These are phyloP conservation scores for Silene noctiflora DNA, from an alignment of 179 eudicot genomes.

Conservation along the genomic window DNA sequence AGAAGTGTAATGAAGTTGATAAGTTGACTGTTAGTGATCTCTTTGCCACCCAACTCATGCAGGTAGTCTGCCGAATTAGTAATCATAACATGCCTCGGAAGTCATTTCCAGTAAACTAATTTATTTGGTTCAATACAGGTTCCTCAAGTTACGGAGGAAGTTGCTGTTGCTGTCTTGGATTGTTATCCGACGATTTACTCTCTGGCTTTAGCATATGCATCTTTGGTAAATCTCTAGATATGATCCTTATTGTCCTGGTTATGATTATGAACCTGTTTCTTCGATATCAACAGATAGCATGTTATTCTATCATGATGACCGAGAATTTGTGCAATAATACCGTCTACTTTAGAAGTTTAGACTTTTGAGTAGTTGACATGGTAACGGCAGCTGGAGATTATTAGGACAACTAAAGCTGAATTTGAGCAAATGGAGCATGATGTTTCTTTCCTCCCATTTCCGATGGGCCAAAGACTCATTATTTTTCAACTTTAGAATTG, in stretches of 20 bases:
- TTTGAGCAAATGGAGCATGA: neutral
- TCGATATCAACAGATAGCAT: neutral
- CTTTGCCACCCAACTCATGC: constrained; percentile 89
- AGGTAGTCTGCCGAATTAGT: constrained; percentile 52
- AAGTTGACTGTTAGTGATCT: constrained; percentile 90
- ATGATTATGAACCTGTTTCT: neutral
- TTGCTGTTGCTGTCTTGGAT: constrained; percentile 77
- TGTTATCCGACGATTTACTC: constrained; percentile 78
- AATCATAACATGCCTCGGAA: neutral
- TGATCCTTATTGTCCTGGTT: neutral
- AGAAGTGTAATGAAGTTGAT: constrained; percentile 60
- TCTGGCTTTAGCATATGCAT: constrained; percentile 75
- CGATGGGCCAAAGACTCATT: too few relatives aligned
- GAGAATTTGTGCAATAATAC: constrained; percentile 5
- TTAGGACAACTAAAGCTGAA: neutral
- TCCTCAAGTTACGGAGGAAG: constrained; percentile 87
- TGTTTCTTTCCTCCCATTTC: too few relatives aligned
- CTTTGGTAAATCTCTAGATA: constrained; percentile 51
- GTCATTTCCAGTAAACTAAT: neutral
- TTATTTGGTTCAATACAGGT: constrained; percentile 55
- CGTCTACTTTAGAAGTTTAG: neutral
- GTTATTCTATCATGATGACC: too few relatives aligned
- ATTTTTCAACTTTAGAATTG: too few relatives aligned
- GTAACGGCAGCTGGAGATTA: neutral
- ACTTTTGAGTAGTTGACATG: neutral